phyloP scores from a whole-genome alignment of 1,139 yeast genomes.

The Suhomyces kunorum region DNA sequence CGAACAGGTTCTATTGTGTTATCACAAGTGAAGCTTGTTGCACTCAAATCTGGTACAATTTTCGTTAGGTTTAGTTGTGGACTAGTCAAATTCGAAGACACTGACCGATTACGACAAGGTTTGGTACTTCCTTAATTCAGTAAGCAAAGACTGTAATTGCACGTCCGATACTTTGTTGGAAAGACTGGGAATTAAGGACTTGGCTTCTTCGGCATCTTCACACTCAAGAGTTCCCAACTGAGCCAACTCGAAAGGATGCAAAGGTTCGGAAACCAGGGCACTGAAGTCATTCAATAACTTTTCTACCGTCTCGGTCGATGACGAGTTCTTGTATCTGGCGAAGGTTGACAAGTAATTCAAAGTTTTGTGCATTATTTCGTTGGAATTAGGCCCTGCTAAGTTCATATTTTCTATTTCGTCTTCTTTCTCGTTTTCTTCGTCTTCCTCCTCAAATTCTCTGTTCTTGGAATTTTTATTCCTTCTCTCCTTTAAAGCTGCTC shows the following conservation, averaged over 20 bases:
- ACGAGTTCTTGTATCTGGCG: slow-evolving; percentile 87
- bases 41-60: too few relatives aligned
- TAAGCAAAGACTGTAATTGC: slow-evolving; percentile 82
- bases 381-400: slow-evolving; percentile 61
- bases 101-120: slow-evolving; percentile 34
- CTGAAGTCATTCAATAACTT: slow-evolving; percentile 72
- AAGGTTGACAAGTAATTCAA: slow-evolving; percentile 83
- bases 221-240: slow-evolving; percentile 92
- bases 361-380: slow-evolving; percentile 84
- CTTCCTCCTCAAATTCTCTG: slow-evolving; percentile 34
- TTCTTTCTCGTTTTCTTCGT: slow-evolving; percentile 51
- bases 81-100: neutral
- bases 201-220: slow-evolving; percentile 97
- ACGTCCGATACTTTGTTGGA: slow-evolving; percentile 79
- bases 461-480: slow-evolving; percentile 46
- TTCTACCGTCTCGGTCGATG: slow-evolving; percentile 92
- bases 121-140: slow-evolving; percentile 73
- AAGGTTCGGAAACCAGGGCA: slow-evolving; percentile 53
- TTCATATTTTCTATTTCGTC: slow-evolving; percentile 69
- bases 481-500: slow-evolving; percentile 87
- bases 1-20: neutral
- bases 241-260: slow-evolving; percentile 96
- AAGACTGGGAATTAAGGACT: slow-evolving; percentile 87
- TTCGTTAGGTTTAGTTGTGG: too few relatives aligned
- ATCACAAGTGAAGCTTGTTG: too few relatives aligned